Percentiles rank a stretch among this genome's conserved stretches.
These are phyloP conservation scores for Limnanthes douglasii DNA, from an alignment of 345 rosid species.

Conservation along the genomic window DNA sequence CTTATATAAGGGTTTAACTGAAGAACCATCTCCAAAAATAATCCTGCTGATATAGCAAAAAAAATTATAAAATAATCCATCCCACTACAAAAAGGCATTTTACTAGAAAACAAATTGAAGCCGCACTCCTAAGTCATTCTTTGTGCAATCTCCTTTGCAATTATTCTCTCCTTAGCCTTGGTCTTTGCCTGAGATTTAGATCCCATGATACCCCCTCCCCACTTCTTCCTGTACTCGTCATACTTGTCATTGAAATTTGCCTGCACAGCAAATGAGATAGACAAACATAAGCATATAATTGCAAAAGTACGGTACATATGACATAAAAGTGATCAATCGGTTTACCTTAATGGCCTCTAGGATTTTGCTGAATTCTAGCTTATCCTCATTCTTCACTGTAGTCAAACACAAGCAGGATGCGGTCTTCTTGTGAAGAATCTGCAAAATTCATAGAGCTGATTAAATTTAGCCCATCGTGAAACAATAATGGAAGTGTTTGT, in stretches of 20 bases:
- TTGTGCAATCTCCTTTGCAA: slow-evolving; percentile 71
- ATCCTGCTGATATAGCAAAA: no score
- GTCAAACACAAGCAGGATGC: slow-evolving; percentile 63
- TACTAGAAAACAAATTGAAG: no score
- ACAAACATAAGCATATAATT: not conserved
- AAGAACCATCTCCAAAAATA: no score
- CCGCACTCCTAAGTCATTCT: slow-evolving; percentile 48
- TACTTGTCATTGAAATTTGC: slow-evolving; percentile 66
- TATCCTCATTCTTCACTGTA: slow-evolving; percentile 62
- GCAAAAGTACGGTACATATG: not conserved
- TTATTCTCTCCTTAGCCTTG: slow-evolving; percentile 49
- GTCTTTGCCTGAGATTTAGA: slow-evolving; percentile 76
- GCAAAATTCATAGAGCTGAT: no score
- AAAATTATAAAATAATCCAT: no score
- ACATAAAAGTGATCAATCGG: not conserved
- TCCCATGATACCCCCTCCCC: slow-evolving; percentile 90
- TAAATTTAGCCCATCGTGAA: no score
- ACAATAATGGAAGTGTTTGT: not conserved
- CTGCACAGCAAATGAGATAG: slow-evolving; percentile 8
- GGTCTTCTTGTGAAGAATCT: slow-evolving; percentile 73
- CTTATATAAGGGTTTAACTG: no score
- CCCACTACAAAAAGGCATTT: no score
- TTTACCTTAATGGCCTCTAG: slow-evolving; percentile 69
- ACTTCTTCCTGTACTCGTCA: slow-evolving; percentile 61
- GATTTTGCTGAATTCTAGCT: slow-evolving; percentile 57